phyloP scores from a whole-genome alignment of 352 stramenopile genomes.

The Phytophthora aleatoria region DNA sequence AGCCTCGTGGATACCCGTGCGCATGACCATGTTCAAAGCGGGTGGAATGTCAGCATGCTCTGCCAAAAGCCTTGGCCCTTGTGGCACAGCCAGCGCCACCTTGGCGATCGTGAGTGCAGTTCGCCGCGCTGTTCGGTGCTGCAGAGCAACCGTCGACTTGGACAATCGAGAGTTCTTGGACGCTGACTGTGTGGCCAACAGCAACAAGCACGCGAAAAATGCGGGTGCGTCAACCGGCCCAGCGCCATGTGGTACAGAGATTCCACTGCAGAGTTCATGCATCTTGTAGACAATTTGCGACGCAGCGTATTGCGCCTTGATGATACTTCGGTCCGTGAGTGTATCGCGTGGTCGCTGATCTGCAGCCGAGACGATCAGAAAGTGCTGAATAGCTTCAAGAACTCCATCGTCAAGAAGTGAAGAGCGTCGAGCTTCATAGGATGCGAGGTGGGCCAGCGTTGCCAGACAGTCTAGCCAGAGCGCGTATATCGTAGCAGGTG shows the following conservation, averaged over 20 bases:
- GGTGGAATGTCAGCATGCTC: conserved; percentile 57
- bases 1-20: conserved; percentile 79
- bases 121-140: conserved; percentile 65
- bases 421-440: conserved; percentile 37
- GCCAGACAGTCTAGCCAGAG: conserved; percentile 59
- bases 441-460: conserved; percentile 66
- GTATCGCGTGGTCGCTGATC: conserved; percentile 48
- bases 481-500: conserved; percentile 48
- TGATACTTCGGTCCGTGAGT: conserved; percentile 47
- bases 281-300: conserved; percentile 67
- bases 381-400: conserved; percentile 67
- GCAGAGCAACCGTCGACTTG: conserved; percentile 41
- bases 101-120: conserved; percentile 69
- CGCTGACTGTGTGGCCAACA: conserved; percentile 60
- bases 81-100: conserved; percentile 46
- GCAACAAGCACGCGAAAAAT: conserved; percentile 65
- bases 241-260: neutral
- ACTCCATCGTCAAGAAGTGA: conserved; percentile 65
- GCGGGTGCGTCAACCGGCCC: conserved; percentile 41
- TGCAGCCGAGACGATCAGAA: conserved; percentile 46
- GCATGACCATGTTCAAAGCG: conserved; percentile 85
- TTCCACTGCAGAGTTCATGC: conserved; percentile 55
- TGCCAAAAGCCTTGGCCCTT: conserved; percentile 54
- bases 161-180: conserved; percentile 63
- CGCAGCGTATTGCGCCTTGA: conserved; percentile 57